A percentile compares a stretch with the other conserved stretches of the same genome.
These are phyloP conservation scores for Umbilicaria muhlenbergii DNA, from an alignment of 495 filamentous ascomycete species.

Conservation along the genomic window DNA sequence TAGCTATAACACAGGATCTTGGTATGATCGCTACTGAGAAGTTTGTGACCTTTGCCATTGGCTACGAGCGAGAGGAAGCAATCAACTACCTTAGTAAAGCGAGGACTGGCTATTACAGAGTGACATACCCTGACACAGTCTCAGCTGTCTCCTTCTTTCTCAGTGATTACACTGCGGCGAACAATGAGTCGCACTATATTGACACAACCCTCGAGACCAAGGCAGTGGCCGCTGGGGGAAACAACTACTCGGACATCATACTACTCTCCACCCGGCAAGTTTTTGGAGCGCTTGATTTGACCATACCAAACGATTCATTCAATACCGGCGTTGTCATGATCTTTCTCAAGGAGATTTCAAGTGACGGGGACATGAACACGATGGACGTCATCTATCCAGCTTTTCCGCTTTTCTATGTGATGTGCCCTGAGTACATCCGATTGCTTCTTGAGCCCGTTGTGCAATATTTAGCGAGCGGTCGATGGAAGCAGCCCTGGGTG, in stretches of 20 bases:
- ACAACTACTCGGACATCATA: constrained; percentile 33
- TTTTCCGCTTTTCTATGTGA: constrained; percentile 32
- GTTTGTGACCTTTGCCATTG: constrained; percentile 29
- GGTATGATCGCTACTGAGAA: constrained; percentile 15
- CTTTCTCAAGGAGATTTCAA: constrained; percentile 38
- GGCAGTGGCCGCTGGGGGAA: constrained; percentile 16
- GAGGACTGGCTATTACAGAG: constrained; percentile 30
- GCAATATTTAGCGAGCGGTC: constrained; percentile 29
- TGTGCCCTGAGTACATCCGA: constrained; percentile 33
- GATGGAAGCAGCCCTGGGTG: constrained; percentile 25
- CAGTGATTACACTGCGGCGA: constrained; percentile 27
- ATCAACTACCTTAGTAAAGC: constrained; percentile 32
- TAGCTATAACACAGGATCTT: constrained; percentile 29
- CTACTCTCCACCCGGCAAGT: constrained; percentile 30
- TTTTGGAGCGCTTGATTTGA: constrained; percentile 33
- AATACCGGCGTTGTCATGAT: constrained; percentile 27
- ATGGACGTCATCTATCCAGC: constrained; percentile 36
- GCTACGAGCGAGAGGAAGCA: constrained; percentile 27
- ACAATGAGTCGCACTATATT: constrained; percentile 18
- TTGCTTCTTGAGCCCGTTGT: constrained; percentile 33
- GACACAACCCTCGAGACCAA: constrained; percentile 20
- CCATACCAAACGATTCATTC: constrained; percentile 25
- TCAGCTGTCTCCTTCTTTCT: constrained; percentile 25
- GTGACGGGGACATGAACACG: constrained; percentile 36
- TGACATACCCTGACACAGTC: constrained; percentile 14